Base-by-base conservation (phyloP, 2,329 filamentous ascomycete species). In the Zopfia rhizophila region DNA sequence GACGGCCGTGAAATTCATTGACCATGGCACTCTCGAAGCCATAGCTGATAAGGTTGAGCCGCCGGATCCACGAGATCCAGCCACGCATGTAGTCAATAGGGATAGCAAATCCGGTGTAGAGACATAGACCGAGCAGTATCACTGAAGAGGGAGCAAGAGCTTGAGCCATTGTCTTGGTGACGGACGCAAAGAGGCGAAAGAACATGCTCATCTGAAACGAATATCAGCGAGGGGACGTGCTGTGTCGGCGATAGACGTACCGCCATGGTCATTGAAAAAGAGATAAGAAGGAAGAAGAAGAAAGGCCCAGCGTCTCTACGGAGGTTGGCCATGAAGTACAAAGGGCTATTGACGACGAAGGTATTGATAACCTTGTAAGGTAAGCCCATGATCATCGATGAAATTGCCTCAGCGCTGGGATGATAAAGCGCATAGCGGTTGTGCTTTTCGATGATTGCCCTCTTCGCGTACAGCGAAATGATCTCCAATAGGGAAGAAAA, bases 401-500 rank as follows among this genome's bases (percentile, higher is more conserved):
- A 83, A 44, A 89, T 77, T 11, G 90, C 89, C 78, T 96, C 91
- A 11, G 90, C 87, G 6, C 86, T 90, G 0, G 91, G 90, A 62
- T 94, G 91, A 60, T 96, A 95, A n/a, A 96, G 79, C 13, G 90
- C 90, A 65, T 95, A 96, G 36, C 87, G 84, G 41, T 80, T 75
- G 58, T 96, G 91, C 68, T 96, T 96, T 65, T 96, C 90, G 45
- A 96, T 88, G 58, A 96, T 95, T 1, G 88, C 86, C 16, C 91
- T 86, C 80, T 96, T 90, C 1, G 88, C 82, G 63, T 92, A 96
- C 2, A 96, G 48, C 16, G 38, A 48, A 68, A 93, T 92, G 32
- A 68, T 62, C 33, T 87, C 84, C 0, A 77, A 71, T 40, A 84
- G 79, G 8, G 81, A 78, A 1, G 73, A 76, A 16, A 85, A 67